Evolutionary conservation across 495 filamentous ascomycete species (phyloP), one percentile per base, ranked within the genome.

Genomic region (Chaetomidium leptoderma): DNA sequence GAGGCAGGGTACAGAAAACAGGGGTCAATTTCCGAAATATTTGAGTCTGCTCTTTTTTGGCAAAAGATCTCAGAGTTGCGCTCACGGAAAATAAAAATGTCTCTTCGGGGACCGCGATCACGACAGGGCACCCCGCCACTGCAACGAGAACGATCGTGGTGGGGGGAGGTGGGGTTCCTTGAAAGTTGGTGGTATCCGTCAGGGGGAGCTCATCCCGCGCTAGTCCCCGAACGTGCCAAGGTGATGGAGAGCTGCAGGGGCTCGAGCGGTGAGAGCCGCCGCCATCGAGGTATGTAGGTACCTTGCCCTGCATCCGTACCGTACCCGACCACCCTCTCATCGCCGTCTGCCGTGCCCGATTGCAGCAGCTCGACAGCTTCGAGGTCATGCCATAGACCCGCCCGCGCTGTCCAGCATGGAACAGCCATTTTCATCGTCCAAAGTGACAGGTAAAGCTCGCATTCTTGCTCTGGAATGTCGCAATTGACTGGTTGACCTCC

Each of bases 381-480:
- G 13, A 55, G 60, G 66, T 56, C 62, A 72, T 71, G 70, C 49
- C 44, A 64, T 66, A 66, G 59, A 61, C 42, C 26, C 57, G 9
- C 32, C 48, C 61, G 64, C 53, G 65, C 71, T 71, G 71, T 72
- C 65, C 70, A 73, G 64, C 59, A 85, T 85, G 82, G 82, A 84
- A 68, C 74, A 80, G 71, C 75, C 76, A 29, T 83, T 80, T 37
- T 86, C 83, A 58, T 84, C 83, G 52, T 87, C 85, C 58, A 89
- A 87, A 74, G 86, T 89, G 52, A 86, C 85, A 75, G 85, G 85
- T 85, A 74, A 26, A 29, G 8, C 29, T 35, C 10, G 21, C 35
- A 16, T 19, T 37, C 21, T 40, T 52, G 17, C 26, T 5, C 30
- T 11, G n/a, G 7, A 29, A 40, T 5, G 30, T 21, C 26, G 1